Conservation (phyloP, 2,329 filamentous ascomycete genomes). For the Pleurostoma richardsiae region DNA sequence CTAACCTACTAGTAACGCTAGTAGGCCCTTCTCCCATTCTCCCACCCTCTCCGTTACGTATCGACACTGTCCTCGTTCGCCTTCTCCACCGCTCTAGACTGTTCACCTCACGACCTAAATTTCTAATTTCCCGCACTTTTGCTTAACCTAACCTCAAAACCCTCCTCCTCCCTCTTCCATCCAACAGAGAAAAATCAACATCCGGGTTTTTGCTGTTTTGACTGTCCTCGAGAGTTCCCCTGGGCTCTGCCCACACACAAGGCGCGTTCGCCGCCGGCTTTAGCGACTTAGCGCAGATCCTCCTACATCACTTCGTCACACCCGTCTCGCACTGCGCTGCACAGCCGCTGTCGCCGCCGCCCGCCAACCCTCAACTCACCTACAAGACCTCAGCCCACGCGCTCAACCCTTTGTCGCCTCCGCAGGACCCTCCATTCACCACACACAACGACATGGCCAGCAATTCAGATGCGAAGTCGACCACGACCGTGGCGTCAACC, state of each 20-base stretch:
- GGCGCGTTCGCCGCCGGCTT: conserved; percentile 7
- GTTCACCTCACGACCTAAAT: background rate
- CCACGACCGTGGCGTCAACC: conserved; percentile 35
- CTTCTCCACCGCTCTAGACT: background rate
- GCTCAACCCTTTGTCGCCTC: background rate
- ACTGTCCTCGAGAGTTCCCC: conserved; percentile 5
- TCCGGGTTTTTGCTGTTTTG: conserved; percentile 8
- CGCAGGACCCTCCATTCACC: background rate
- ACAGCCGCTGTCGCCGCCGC: conserved; percentile 1
- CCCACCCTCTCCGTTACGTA: too few species aligned
- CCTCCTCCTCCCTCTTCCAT: background rate
- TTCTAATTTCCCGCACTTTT: background rate
- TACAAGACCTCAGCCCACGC: background rate
- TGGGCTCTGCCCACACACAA: conserved; percentile 9
- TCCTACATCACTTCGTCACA: conserved; percentile 8
- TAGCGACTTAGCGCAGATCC: background rate
- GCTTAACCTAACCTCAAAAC: background rate
- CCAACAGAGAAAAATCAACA: background rate
- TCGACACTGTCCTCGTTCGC: background rate
- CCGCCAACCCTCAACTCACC: background rate
- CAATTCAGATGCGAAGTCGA: conserved; percentile 22
- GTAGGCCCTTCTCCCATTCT: too few species aligned
- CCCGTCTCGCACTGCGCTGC: background rate
- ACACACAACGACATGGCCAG: conserved; percentile 20
- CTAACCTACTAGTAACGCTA: too few species aligned